Conservation (phyloP, 2,329 filamentous ascomycete genomes). For the Penicillium sp. region DNA sequence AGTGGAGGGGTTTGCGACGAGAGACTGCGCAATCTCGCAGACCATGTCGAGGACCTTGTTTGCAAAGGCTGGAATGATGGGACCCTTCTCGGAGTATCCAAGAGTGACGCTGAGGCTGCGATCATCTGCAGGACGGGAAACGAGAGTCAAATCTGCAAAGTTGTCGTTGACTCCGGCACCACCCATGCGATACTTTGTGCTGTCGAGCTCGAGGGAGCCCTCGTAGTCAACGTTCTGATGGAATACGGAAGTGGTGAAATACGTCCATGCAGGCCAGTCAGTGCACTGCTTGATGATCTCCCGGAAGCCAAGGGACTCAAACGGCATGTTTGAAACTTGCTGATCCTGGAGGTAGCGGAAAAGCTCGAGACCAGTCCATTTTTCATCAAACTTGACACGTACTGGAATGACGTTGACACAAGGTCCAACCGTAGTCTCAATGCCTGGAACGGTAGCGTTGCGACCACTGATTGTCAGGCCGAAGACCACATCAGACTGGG, state of each 20-base stretch:
- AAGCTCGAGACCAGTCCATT: conserved; percentile 60
- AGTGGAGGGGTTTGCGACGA: conserved; percentile 45
- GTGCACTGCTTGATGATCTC: conserved; percentile 58
- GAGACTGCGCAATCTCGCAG: conserved; percentile 45
- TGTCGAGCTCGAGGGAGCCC: conserved; percentile 46
- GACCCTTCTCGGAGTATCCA: conserved; percentile 47
- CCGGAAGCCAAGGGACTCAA: conserved; percentile 61
- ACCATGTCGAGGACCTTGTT: conserved; percentile 48
- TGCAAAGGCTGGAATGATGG: conserved; percentile 42
- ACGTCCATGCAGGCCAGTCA: conserved; percentile 50
- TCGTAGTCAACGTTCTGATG: conserved; percentile 48
- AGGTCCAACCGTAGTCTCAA: conserved; percentile 66
- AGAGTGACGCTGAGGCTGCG: conserved; percentile 45
- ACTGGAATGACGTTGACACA: conserved; percentile 72
- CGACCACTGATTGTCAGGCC: conserved; percentile 71
- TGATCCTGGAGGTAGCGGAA: conserved; percentile 63
- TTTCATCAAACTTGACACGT: conserved; percentile 60
- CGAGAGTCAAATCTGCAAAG: conserved; percentile 48
- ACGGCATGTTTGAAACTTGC: conserved; percentile 62
- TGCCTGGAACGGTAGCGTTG: conserved; percentile 62
- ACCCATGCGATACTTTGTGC: conserved; percentile 47
- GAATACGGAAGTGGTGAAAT: conserved; percentile 50
- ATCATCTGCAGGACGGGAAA: conserved; percentile 44
- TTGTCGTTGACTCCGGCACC: conserved; percentile 49
- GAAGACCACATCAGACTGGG: conserved; percentile 65